Evolutionary conservation across 371 early-diverging fungal species (phyloP).

Genomic region (Circinella umbellata): DNA sequence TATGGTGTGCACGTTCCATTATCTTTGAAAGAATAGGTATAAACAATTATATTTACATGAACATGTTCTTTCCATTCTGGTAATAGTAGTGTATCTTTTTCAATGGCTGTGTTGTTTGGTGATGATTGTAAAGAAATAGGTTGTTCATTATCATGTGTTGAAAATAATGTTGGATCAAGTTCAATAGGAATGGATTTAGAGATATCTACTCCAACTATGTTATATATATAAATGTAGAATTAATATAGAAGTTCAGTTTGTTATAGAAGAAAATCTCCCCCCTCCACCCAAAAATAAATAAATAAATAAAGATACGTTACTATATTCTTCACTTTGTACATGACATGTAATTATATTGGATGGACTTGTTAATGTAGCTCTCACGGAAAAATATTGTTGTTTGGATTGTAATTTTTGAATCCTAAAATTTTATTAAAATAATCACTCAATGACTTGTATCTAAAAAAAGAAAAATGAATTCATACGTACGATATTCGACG

Average conservation of each 20-base stretch:
- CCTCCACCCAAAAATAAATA: neutral
- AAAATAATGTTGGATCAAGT: conserved; percentile 21
- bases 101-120: too few species aligned
- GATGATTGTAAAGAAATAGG: too few species aligned
- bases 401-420: conserved; percentile 29
- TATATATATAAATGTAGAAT: too few species aligned
- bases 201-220: conserved; percentile 38
- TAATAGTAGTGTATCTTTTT: too few species aligned
- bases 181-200: conserved; percentile 17
- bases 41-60: too few species aligned
- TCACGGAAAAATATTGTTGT: conserved; percentile 23
- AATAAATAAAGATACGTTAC: conserved; percentile 17
- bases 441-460: neutral
- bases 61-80: too few species aligned
- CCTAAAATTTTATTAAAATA: conserved; percentile 16
- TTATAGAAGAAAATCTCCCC: too few species aligned
- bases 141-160: neutral
- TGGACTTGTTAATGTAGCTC: conserved; percentile 14
- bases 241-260: too few species aligned
- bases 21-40: too few species aligned
- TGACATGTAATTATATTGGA: conserved; percentile 22
- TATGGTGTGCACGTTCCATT: too few species aligned
- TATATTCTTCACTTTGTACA: conserved; percentile 46
- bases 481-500: conserved; percentile 42
- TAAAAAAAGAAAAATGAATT: neutral